Conservation (phyloP, 2,329 filamentous ascomycete species). For the Penicillium digitatum region DNA sequence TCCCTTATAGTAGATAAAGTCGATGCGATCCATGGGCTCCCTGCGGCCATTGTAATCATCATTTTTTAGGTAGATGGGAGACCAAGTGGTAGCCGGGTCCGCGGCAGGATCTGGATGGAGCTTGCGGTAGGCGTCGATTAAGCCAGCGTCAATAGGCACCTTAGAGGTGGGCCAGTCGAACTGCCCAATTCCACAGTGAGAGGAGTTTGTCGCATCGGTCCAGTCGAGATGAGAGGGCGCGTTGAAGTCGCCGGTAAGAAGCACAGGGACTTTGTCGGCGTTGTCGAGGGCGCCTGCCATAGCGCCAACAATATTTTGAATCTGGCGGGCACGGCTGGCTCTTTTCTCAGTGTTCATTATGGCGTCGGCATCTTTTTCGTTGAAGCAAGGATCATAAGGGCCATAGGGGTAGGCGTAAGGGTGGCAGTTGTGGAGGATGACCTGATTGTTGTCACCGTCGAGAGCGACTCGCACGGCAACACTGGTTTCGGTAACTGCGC, state of each 20-base stretch:
- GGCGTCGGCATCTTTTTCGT: not conserved
- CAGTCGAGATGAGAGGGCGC: not conserved
- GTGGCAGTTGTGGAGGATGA: not conserved
- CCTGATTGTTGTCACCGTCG: not conserved
- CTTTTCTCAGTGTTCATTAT: not conserved
- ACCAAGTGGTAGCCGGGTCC: not conserved
- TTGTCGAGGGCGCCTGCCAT: not conserved
- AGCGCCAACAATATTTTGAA: not conserved
- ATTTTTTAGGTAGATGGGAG: not conserved
- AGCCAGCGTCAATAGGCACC: not conserved
- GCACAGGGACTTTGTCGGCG: not conserved
- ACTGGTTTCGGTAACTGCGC: not conserved
- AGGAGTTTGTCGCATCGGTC: not conserved
- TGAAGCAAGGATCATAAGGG: not conserved
- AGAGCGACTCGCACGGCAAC: not conserved
- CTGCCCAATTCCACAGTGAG: not conserved
- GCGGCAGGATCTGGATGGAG: not conserved
- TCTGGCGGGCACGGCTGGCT: not conserved
- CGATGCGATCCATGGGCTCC: not conserved
- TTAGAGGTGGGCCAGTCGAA: not conserved
- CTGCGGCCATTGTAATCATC: not conserved
- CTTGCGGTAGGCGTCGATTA: not conserved
- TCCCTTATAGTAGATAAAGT: not conserved
- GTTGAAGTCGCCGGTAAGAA: not conserved
- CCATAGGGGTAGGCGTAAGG: not conserved